phyloP scores from a whole-genome alignment of 2,329 filamentous ascomycete genomes.

The Fusarium domesticum region DNA sequence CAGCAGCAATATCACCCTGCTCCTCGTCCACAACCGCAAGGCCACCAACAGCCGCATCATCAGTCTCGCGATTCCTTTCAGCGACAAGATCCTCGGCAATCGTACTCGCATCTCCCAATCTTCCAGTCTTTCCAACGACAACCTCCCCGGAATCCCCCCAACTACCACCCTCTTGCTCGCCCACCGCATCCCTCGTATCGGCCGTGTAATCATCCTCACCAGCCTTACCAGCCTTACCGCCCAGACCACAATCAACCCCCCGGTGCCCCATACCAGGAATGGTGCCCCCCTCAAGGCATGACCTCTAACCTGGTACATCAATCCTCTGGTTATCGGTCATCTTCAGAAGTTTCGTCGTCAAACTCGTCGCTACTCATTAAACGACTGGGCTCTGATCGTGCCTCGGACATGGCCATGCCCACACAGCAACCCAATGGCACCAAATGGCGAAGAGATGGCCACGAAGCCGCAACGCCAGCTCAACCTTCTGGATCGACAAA shows the following conservation, averaged over 20 bases:
- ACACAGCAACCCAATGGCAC: constrained; percentile 10
- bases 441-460: constrained; percentile 19
- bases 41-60: constrained; percentile 18
- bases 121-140: constrained; percentile 24
- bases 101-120: constrained; percentile 18
- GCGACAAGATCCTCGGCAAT: constrained; percentile 14
- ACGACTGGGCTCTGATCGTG: constrained; percentile 48
- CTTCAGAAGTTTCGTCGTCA: not conserved
- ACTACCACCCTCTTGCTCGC: constrained; percentile 12
- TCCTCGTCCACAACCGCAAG: constrained; percentile 10
- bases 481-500: constrained; percentile 19
- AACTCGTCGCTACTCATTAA: constrained; percentile 50
- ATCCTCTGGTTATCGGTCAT: constrained; percentile 13
- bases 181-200: constrained; percentile 7
- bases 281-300: constrained; percentile 9
- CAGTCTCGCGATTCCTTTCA: constrained; percentile 12
- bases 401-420: constrained; percentile 44
- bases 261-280: constrained; percentile 13
- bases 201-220: constrained; percentile 11
- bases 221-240: constrained; percentile 14
- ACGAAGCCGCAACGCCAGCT: constrained; percentile 10
- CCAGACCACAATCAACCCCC: constrained; percentile 11
- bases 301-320: constrained; percentile 9
- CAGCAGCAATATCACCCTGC: constrained; percentile 17
- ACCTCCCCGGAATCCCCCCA: constrained; percentile 14